Percentiles rank a stretch among this genome's conserved stretches.
These are phyloP conservation scores for Glycyrrhiza uralensis DNA, from an alignment of 306 rosid genomes.

Conservation along the genomic window DNA sequence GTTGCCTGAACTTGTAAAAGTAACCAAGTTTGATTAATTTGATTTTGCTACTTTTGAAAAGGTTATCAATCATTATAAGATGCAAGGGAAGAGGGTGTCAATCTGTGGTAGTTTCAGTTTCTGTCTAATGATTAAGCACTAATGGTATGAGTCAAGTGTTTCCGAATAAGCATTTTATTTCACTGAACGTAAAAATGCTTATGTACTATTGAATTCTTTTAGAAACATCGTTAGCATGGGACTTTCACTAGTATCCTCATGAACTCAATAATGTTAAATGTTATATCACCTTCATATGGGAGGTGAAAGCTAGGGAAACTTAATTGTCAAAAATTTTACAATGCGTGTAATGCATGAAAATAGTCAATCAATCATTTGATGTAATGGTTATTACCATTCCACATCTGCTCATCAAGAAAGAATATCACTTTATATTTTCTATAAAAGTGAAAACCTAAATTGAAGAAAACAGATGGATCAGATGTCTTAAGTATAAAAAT, in stretches of 20 bases:
- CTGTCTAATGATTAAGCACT: background rate
- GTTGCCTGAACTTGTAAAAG: background rate
- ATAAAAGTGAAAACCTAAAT: background rate
- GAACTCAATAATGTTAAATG: background rate
- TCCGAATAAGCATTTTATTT: background rate
- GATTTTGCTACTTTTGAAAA: background rate
- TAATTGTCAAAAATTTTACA: background rate
- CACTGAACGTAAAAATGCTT: background rate
- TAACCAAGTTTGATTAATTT: background rate
- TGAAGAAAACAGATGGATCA: background rate
- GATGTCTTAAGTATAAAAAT: background rate
- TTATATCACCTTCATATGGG: background rate
- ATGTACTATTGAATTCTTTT: background rate
- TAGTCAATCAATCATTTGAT: background rate
- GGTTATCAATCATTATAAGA: background rate
- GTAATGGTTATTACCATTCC: background rate
- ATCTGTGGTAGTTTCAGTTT: background rate
- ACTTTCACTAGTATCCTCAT: background rate
- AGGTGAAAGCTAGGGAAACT: background rate
- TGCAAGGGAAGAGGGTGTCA: background rate
- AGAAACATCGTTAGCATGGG: background rate
- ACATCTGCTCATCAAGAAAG: slow-evolving; percentile 1
- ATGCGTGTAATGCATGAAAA: background rate
- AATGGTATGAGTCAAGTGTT: background rate
- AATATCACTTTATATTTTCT: background rate